Conservation (phyloP, 768 basidiomycete species). For the Hemileccinum rubropunctum region DNA sequence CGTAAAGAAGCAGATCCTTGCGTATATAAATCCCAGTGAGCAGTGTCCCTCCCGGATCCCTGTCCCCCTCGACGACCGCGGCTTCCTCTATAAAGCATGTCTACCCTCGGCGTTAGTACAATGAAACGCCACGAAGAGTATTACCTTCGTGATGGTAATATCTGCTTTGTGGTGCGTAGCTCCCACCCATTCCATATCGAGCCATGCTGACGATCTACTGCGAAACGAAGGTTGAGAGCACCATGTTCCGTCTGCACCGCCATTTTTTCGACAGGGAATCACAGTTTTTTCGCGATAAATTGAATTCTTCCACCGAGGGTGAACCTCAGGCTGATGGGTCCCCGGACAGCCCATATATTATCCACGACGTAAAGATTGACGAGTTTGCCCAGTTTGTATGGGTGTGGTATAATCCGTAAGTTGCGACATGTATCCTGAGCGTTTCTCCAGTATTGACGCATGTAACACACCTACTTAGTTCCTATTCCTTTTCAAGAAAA, state of each 20-base stretch:
- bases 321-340: slow-evolving; percentile 8
- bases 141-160: slow-evolving; percentile 53
- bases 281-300: slow-evolving; percentile 23
- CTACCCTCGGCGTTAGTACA: slow-evolving; percentile 10
- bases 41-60: not conserved
- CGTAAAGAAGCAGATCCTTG: slow-evolving; percentile 5
- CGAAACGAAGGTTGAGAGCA: slow-evolving; percentile 32
- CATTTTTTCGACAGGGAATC: slow-evolving; percentile 40
- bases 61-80: not conserved
- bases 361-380: slow-evolving; percentile 26
- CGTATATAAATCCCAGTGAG: slow-evolving; percentile 14
- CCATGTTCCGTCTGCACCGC: slow-evolving; percentile 33
- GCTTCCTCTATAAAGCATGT: not conserved
- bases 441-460: not conserved
- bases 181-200: not conserved
- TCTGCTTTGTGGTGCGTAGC: slow-evolving; percentile 49
- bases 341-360: slow-evolving; percentile 1
- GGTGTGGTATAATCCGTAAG: slow-evolving; percentile 50
- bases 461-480: slow-evolving; percentile 32
- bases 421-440: slow-evolving; percentile 35
- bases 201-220: not conserved
- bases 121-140: slow-evolving; percentile 36
- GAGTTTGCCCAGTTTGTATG: slow-evolving; percentile 50
- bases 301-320: slow-evolving; percentile 9
- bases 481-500: slow-evolving; percentile 55